Evolutionary conservation across 805 yeast genomes (phyloP).

Genomic region (Saturnispora galanensis): DNA sequence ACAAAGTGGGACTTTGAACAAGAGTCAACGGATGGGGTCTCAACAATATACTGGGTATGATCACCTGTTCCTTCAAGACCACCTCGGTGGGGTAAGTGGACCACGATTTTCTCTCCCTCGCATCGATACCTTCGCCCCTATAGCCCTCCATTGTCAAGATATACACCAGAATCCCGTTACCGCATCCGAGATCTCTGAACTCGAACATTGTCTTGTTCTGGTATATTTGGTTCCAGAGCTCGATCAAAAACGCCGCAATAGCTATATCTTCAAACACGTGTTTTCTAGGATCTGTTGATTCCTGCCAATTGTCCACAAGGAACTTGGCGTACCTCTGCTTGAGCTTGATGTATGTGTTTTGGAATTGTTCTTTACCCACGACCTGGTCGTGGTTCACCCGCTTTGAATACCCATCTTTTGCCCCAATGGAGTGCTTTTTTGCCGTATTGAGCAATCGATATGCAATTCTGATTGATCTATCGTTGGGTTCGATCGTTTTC

Average conservation of each 20-base stretch:
- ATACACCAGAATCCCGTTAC: constrained; percentile 80
- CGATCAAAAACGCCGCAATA: constrained; percentile 88
- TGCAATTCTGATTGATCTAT: constrained; percentile 75
- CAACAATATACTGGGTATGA: constrained; percentile 67
- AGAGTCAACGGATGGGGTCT: constrained; percentile 60
- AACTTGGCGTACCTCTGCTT: constrained; percentile 73
- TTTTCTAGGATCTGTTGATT: constrained; percentile 86
- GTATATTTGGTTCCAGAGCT: constrained; percentile 59
- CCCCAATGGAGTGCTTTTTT: constrained; percentile 74
- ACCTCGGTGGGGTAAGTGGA: constrained; percentile 56
- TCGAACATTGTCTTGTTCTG: constrained; percentile 37
- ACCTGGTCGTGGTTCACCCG: constrained; percentile 83
- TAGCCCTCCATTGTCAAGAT: constrained; percentile 72
- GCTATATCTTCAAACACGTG: constrained; percentile 96
- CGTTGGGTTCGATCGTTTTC: constrained; percentile 31
- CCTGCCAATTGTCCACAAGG: constrained; percentile 80
- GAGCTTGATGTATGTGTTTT: constrained; percentile 66
- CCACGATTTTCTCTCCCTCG: constrained; percentile 87
- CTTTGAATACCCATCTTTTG: constrained; percentile 74
- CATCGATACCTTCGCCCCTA: constrained; percentile 79
- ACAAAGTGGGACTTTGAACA: constrained; percentile 40
- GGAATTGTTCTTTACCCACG: constrained; percentile 74
- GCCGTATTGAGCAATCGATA: constrained; percentile 71
- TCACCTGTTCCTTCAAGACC: constrained; percentile 60
- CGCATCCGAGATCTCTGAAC: constrained; percentile 90